Evolutionary conservation across 495 filamentous ascomycete genomes (phyloP), one percentile per base, ranked within the genome.

Genomic region (Cryomyces minteri): DNA sequence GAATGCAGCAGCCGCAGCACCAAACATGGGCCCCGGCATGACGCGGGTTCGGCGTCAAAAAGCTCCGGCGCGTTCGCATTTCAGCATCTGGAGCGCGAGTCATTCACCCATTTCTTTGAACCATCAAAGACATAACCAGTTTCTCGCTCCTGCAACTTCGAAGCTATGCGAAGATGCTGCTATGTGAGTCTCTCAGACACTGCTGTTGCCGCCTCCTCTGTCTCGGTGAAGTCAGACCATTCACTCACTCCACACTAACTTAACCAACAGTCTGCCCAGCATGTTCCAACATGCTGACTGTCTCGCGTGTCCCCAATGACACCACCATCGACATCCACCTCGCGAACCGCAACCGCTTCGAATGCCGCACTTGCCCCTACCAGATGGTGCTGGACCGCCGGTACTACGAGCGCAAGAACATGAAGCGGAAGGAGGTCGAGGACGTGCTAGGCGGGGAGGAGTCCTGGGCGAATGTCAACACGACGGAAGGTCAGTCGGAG

Each of bases 361-460:
- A 94, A 66, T 98, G 90, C 66, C 80, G 82, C 37, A 87, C 85
- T 41, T 98, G 90, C 52, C 87, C 90, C 6, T 98, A 94, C 66
- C 71, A 88, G 62, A 82, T 78, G 58, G 60, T 79, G 32, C 72
- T 94, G 51, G 73, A 74, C 41, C 67, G 77, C 49, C 70, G 76
- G 36, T 80, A 78, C 63, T 92, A 68, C 58, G 82, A 88, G 58
- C 79, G 84, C 47, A 82, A 76, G 43, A 48, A 58, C 2, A 73
- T 79, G 66, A 77, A 79, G 58, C 69, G 77, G 48, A 88, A 87
- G 58, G 84, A 92, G 54, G 78, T 82, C 44, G 88, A 95, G 51
- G 86, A 92, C 57, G 82, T 95, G 8, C 79, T 95, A 61, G 90
- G 88, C 31, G 88, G 88, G 28, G 73, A 79, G 38, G 79, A 79